Evolutionary conservation across 352 stramenopile genomes (phyloP).

Genomic region (Blastocystis sp.): DNA sequence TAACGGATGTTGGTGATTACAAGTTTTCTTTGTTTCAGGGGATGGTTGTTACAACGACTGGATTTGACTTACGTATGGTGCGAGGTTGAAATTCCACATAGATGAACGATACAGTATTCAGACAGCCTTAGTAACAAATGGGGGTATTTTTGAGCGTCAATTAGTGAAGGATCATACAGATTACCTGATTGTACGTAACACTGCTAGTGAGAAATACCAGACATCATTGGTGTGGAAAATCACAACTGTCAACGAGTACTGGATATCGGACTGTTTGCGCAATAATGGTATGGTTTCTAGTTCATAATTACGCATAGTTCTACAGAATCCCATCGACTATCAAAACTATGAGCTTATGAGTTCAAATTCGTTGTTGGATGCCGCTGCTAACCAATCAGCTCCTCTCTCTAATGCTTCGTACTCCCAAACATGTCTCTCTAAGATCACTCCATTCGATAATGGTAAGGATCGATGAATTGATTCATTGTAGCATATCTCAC

Average conservation of each 20-base stretch:
- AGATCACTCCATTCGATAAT: slow-evolving; percentile 30
- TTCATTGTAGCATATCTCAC: slow-evolving; percentile 34
- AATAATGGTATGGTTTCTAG: neutral
- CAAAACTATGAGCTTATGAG: slow-evolving; percentile 21
- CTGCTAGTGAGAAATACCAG: slow-evolving; percentile 25
- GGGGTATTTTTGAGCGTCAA: slow-evolving; percentile 26
- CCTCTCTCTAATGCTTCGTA: neutral
- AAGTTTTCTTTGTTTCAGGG: slow-evolving; percentile 31
- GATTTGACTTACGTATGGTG: slow-evolving; percentile 32
- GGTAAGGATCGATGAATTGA: neutral
- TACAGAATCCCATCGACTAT: slow-evolving; percentile 36
- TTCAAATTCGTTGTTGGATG: neutral
- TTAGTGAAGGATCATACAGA: slow-evolving; percentile 38
- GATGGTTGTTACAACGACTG: slow-evolving; percentile 45
- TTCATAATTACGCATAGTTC: neutral
- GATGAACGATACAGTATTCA: slow-evolving; percentile 53
- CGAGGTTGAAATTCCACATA: neutral
- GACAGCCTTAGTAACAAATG: slow-evolving; percentile 16
- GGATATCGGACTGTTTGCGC: slow-evolving; percentile 15
- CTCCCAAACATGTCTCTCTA: neutral
- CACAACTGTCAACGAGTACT: slow-evolving; percentile 52
- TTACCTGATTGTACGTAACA: slow-evolving; percentile 53
- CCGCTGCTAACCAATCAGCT: neutral
- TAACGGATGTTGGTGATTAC: slow-evolving; percentile 8
- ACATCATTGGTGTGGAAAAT: neutral